Conservation (phyloP, 345 rosid species). For the Lenwebbia sp. region DNA sequence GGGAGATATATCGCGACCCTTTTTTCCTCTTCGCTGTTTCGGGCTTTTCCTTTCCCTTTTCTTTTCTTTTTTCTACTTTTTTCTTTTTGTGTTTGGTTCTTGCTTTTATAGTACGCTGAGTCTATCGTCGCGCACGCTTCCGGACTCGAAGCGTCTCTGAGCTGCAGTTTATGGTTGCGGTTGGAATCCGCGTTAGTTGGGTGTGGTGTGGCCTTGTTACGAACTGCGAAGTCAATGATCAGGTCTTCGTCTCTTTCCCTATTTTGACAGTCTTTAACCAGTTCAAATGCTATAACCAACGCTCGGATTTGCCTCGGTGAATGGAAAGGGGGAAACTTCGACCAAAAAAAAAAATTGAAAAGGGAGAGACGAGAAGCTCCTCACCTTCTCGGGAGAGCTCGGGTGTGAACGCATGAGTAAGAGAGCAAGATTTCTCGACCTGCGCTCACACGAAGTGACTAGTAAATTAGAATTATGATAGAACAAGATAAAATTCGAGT, state of each 20-base stretch:
- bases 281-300: too few species aligned
- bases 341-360: too few species aligned
- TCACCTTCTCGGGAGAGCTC: too few species aligned
- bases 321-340: too few species aligned
- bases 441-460: too few species aligned
- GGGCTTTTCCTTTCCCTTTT: not conserved
- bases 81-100: not conserved
- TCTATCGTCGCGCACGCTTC: not conserved
- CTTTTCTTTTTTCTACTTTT: not conserved
- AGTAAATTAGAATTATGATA: too few species aligned
- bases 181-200: not conserved
- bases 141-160: not conserved
- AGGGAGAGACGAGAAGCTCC: too few species aligned
- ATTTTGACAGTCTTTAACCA: not conserved
- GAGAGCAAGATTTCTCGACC: too few species aligned
- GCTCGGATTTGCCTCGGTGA: too few species aligned
- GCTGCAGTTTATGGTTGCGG: not conserved
- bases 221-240: not conserved
- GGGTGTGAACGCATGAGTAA: too few species aligned
- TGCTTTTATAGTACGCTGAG: not conserved
- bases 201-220: not conserved
- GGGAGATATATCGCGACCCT: not conserved
- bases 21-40: not conserved
- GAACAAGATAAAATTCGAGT: not conserved
- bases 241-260: not conserved